Percentiles rank a stretch among this genome's conserved stretches.
These are phyloP conservation scores for Centaurea solstitialis DNA, from an alignment of 129 eudicot genomes.

Conservation along the genomic window DNA sequence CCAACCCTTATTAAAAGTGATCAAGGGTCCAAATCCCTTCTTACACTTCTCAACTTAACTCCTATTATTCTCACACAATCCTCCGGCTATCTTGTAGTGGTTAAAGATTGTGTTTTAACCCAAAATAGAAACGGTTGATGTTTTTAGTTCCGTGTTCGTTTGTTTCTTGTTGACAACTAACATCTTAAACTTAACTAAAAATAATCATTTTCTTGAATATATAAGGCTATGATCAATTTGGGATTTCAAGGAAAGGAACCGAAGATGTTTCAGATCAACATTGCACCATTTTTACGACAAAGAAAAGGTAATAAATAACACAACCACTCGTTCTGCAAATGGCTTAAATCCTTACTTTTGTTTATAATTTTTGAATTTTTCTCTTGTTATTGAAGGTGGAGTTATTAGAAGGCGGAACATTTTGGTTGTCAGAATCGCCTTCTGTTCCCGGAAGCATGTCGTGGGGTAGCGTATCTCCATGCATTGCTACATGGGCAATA, in stretches of 20 bases:
- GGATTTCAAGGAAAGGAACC: conserved; percentile 92
- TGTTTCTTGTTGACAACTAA: background rate
- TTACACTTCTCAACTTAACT: no score
- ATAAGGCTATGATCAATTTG: conserved; percentile 80
- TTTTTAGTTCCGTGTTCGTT: background rate
- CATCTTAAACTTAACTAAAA: background rate
- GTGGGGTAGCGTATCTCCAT: conserved; percentile 88
- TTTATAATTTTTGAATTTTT: background rate
- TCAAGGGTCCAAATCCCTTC: no score
- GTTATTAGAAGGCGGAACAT: conserved; percentile 93
- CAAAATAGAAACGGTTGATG: no score
- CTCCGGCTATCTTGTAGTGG: no score
- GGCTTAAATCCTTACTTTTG: background rate
- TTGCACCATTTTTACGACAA: conserved; percentile 92
- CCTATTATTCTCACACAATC: no score
- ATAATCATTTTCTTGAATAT: conserved; percentile 7
- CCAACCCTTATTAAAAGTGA: no score
- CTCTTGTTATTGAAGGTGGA: conserved; percentile 60
- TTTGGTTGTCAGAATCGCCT: conserved; percentile 97
- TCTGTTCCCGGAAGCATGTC: conserved; percentile 98
- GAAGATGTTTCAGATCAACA: conserved; percentile 87
- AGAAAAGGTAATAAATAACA: conserved; percentile 63
- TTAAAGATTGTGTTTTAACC: no score
- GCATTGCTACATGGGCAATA: conserved; percentile 98
- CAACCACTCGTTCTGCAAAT: background rate